Conservation (phyloP, 2,329 filamentous ascomycete species). For the Elsinoe australis region DNA sequence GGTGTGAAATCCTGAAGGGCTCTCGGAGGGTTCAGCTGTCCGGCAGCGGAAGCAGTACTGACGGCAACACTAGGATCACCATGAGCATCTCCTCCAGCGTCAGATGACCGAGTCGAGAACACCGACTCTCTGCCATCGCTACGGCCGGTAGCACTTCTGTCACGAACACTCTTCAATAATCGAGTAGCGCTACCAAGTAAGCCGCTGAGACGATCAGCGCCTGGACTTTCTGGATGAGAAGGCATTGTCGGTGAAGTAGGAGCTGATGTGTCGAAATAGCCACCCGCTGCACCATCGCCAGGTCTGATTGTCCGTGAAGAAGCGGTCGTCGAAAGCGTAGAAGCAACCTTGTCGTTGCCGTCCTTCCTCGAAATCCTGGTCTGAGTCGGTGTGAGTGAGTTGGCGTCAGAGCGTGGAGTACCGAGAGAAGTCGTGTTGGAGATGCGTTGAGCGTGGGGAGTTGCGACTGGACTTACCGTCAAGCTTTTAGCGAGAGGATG, state of each 20-base stretch:
- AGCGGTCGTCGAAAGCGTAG: slow-evolving; percentile 34
- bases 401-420: slow-evolving; percentile 4
- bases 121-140: slow-evolving; percentile 45
- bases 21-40: slow-evolving; percentile 48
- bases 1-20: slow-evolving; percentile 37
- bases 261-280: slow-evolving; percentile 30
- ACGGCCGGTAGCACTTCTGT: slow-evolving; percentile 39
- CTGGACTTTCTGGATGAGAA: slow-evolving; percentile 38
- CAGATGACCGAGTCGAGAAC: slow-evolving; percentile 56
- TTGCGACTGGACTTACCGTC: slow-evolving; percentile 56
- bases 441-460: slow-evolving; percentile 17
- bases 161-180: slow-evolving; percentile 41
- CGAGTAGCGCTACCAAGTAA: slow-evolving; percentile 41
- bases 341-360: slow-evolving; percentile 22
- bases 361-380: slow-evolving; percentile 16
- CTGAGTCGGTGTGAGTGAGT: slow-evolving; percentile 8
- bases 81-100: slow-evolving; percentile 56
- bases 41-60: slow-evolving; percentile 55
- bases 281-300: slow-evolving; percentile 28
- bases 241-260: slow-evolving; percentile 38
- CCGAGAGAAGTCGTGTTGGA: slow-evolving; percentile 16
- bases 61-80: slow-evolving; percentile 56
- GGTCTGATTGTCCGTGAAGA: slow-evolving; percentile 42
- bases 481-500: slow-evolving; percentile 71
- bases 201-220: slow-evolving; percentile 36